Evolutionary conservation across 116 monocot species (phyloP), one percentile per base, ranked within the genome.

Genomic region (Zostera marina): DNA sequence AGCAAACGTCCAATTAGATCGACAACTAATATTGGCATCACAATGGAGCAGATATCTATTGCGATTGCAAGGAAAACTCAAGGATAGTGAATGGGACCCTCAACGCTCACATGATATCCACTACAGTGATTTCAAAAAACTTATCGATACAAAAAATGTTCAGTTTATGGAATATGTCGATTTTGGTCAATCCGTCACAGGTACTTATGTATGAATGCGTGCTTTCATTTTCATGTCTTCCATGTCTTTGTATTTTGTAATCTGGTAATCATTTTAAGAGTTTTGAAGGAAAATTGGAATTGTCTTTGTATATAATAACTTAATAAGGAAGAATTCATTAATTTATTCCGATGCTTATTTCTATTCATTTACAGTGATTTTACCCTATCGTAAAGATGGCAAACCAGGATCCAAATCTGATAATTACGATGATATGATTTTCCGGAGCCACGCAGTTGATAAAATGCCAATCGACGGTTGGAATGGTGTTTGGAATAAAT

Each of bases 151-250:
- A 8, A 85, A 85, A 56, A 85, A 85, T 73, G 77, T 91, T 21
- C 79, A 80, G 51, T 91, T 77, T 54, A 91, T 85, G 77, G 91
- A 91, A 58, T 91, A 85, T 48, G 82, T 85, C 32, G 79, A 91
- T 63, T 82, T 75, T 69, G 91, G 82, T 24, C 82, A 91, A 62
- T 75, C 77, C 17, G 53, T 82, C 32, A 85, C 82, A 48, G 91
- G 85, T 85, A n/a, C n/a, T n/a, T n/a, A 75, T 60, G 71, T 57
- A 17, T 26, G 26, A 2, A 26, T 26, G 26, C 26, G 4, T 26
- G 4, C 26, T 53, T 65, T 47, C 32, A n/a, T 63, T 45, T 19
- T 52, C 44, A 11, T 9, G 23, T 65, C 11, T 44, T n/a, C n/a
- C n/a, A n/a, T n/a, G n/a, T n/a, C n/a, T 13, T 19, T 5, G 44